Percentiles rank a stretch among this genome's conserved stretches.
Conservation (phyloP, 306 rosid genomes). For the Corylus americana region DNA sequence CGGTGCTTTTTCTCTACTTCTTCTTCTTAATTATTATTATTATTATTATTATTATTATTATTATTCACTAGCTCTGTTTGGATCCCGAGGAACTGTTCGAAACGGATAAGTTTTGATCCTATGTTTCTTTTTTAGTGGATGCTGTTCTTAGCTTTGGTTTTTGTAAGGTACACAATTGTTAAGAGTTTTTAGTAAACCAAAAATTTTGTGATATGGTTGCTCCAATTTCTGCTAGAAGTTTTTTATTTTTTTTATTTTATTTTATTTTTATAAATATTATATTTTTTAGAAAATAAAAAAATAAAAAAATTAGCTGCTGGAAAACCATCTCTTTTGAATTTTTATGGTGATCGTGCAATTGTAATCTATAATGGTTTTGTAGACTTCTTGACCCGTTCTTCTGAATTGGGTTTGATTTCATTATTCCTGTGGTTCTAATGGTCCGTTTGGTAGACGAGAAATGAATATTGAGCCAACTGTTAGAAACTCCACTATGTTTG, state of each 20-base stretch:
- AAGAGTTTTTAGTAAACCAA: background rate
- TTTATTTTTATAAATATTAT: no score
- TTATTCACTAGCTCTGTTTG: slow-evolving; percentile 1
- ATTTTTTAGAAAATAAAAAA: no score
- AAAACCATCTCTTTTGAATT: background rate
- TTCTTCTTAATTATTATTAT: background rate
- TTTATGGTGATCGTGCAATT: background rate
- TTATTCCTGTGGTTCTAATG: background rate
- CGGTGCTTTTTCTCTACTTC: slow-evolving; percentile 41
- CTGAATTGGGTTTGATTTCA: background rate
- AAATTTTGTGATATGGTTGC: background rate
- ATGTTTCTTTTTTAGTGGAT: background rate
- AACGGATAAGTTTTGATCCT: background rate
- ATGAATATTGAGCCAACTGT: background rate
- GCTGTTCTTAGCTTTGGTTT: background rate
- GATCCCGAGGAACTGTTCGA: slow-evolving; percentile 4
- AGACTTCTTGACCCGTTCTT: background rate
- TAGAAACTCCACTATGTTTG: background rate
- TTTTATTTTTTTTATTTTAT: no score
- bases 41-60: background rate
- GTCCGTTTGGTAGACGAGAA: background rate
- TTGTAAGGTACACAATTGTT: background rate
- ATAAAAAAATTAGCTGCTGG: background rate
- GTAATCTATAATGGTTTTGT: background rate
- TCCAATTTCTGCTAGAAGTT: background rate